Evolutionary conservation across 2,329 filamentous ascomycete genomes (phyloP), one percentile per base, ranked within the genome.

Genomic region (Trichoderma brevicompactum): DNA sequence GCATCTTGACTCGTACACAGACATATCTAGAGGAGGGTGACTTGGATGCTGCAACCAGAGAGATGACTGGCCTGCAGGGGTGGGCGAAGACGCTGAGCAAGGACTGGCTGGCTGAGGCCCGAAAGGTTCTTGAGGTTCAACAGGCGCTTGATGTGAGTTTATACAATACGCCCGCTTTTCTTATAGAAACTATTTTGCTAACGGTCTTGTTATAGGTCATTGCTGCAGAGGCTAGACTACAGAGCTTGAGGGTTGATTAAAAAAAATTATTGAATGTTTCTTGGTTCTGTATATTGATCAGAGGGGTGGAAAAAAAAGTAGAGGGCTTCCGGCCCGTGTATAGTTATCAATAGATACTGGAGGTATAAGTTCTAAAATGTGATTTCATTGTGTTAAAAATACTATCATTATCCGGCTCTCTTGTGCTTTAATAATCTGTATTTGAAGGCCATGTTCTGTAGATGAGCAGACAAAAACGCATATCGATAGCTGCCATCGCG

Each of bases 81-180:
- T 99, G 95, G 95, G 94, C 94, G 54, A 97, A 95, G 84, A 94
- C 94, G 46, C 80, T 99, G 75, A 96, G 92, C 79, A 89, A 91
- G 74, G 95, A 99, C 78, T 99, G 95, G 95, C 80, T 99, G 71
- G 85, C 85, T 60, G 95, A 99, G 83, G 91, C 93, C 68, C 88
- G 95, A 76, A 91, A 93, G 80, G 92, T 96, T 69, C 82, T 99
- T 74, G 95, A 99, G 81, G 95, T 98, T 69, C 89, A 92, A 80
- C 95, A 99, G 81, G 95, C 95, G 73, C 84, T 99, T 73, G 95
- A 99, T 79, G 95, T 97, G 79, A 88, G 89, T 64, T 19, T 32
- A 4, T 7, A 28, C 10, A 1, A n/a, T 13, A 4, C 1, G 5
- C 15, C 13, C 19, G 8, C 17, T 23, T 48, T 13, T 49, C 8